Evolutionary conservation across 805 yeast genomes (phyloP).

Genomic region (Dipodascus geniculatus): DNA sequence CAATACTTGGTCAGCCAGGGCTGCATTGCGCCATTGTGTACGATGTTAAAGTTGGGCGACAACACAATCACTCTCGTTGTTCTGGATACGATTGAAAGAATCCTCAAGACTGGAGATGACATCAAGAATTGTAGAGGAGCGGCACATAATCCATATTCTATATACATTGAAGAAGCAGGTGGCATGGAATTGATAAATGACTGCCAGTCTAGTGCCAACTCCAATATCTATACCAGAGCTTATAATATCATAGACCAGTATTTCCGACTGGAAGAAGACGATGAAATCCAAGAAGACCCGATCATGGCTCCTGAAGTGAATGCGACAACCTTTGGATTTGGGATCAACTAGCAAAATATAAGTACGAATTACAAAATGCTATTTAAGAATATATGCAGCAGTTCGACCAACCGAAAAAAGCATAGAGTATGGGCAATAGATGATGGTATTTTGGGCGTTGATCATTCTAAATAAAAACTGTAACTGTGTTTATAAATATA

Average conservation of each 20-base stretch:
- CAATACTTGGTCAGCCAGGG: conserved; percentile 89
- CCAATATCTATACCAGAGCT: conserved; percentile 85
- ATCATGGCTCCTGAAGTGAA: not conserved
- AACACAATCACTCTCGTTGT: conserved; percentile 88
- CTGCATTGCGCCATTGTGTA: conserved; percentile 94
- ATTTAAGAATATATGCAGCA: no score
- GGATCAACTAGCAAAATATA: no score
- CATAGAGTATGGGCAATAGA: not conserved
- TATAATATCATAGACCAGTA: conserved; percentile 81
- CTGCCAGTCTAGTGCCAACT: conserved; percentile 85
- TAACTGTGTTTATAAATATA: not conserved
- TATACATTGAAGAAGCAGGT: conserved; percentile 93
- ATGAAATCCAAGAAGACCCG: not conserved
- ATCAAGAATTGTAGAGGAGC: conserved; percentile 70
- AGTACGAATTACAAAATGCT: no score
- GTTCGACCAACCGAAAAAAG: no score
- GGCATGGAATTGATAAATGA: conserved; percentile 94
- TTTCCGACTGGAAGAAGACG: conserved; percentile 30
- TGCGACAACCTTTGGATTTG: not conserved
- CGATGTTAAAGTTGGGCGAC: conserved; percentile 77
- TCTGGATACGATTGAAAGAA: conserved; percentile 87
- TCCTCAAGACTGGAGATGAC: conserved; percentile 85
- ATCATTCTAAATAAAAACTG: no score
- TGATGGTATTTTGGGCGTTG: not conserved
- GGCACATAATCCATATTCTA: conserved; percentile 72